Percentiles rank a stretch among this genome's conserved stretches.
These are phyloP conservation scores for Termitomyces sp. DNA, from an alignment of 768 basidiomycete species.

Conservation along the genomic window DNA sequence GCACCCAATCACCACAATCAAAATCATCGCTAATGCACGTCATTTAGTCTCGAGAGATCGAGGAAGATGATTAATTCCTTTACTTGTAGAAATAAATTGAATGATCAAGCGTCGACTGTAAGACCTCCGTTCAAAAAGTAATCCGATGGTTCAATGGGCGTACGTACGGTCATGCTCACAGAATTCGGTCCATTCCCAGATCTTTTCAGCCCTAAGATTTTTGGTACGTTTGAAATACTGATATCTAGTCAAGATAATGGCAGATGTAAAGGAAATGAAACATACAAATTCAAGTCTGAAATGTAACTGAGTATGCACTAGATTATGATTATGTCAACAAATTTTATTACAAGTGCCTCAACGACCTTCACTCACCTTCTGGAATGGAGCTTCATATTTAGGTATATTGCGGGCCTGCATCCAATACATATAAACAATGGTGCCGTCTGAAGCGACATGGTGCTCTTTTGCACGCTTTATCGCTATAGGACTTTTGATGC, in stretches of 20 bases:
- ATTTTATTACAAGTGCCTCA: too few relatives aligned
- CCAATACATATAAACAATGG: slow-evolving; percentile 63
- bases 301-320: slow-evolving; percentile 78
- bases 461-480: slow-evolving; percentile 49
- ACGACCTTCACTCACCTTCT: slow-evolving; percentile 46
- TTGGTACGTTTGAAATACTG: slow-evolving; percentile 53
- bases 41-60: neutral
- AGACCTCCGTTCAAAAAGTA: neutral
- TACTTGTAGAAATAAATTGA: slow-evolving; percentile 76
- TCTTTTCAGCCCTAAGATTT: slow-evolving; percentile 48
- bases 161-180: slow-evolving; percentile 57
- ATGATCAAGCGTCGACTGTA: slow-evolving; percentile 71
- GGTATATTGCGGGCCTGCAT: slow-evolving; percentile 70
- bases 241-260: slow-evolving; percentile 3
- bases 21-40: slow-evolving; percentile 52
- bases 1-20: slow-evolving; percentile 74
- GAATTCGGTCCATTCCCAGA: slow-evolving; percentile 42
- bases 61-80: slow-evolving; percentile 13
- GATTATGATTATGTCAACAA: neutral
- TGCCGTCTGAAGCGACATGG: slow-evolving; percentile 37
- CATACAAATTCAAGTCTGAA: slow-evolving; percentile 76
- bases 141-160: neutral
- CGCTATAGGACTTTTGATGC: slow-evolving; percentile 61
- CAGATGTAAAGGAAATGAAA: neutral
- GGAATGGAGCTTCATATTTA: slow-evolving; percentile 63